Evolutionary conservation across 2,329 filamentous ascomycete species (phyloP).

Genomic region (Metarhizium sp.): DNA sequence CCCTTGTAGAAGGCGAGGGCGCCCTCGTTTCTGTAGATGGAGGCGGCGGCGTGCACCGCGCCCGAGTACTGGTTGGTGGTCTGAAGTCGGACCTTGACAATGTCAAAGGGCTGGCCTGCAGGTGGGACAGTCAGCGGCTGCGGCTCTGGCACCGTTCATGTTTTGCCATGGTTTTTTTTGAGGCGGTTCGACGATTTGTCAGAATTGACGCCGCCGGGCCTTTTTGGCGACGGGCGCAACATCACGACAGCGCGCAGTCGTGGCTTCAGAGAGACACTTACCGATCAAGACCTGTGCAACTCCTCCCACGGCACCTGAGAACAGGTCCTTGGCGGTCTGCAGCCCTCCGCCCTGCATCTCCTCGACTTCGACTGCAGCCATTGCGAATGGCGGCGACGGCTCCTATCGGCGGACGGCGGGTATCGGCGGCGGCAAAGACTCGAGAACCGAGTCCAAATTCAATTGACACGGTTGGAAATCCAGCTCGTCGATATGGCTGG

Average conservation of each 20-base stretch:
- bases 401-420: neutral
- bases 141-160: too few relatives aligned
- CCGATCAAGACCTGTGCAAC: conserved; percentile 90
- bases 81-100: conserved; percentile 94
- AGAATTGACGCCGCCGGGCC: too few relatives aligned
- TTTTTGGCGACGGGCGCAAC: too few relatives aligned
- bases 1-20: conserved; percentile 95
- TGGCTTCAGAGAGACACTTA: conserved; percentile 25
- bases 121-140: too few relatives aligned
- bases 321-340: conserved; percentile 78
- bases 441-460: neutral
- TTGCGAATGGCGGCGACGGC: neutral
- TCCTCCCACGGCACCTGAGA: conserved; percentile 82
- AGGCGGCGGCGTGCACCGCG: conserved; percentile 69
- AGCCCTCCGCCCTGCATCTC: conserved; percentile 21
- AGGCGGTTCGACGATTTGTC: too few relatives aligned
- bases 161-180: too few relatives aligned
- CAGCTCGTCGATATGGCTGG: neutral
- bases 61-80: conserved; percentile 74
- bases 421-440: neutral
- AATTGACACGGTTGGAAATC: neutral
- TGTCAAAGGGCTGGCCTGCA: conserved; percentile 68
- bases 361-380: conserved; percentile 5
- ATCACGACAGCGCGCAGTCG: neutral
- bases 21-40: conserved; percentile 84